Evolutionary conservation across 257 asterid genomes (phyloP), one percentile per base, ranked within the genome.

Genomic region (Nicotiana tomentosiformis): DNA sequence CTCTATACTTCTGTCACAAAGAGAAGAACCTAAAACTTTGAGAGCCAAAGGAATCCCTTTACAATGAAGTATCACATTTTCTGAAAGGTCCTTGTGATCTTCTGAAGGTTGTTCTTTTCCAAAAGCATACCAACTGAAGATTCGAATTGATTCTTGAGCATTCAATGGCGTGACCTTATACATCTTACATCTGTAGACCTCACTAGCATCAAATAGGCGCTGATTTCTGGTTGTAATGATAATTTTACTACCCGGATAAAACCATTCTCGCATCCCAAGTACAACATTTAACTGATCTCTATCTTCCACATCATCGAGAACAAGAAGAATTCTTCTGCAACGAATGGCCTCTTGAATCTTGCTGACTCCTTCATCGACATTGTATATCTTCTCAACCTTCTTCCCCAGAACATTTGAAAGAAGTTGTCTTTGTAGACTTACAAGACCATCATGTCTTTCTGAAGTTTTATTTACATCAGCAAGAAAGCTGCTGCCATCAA

Each of bases 251-350:
- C 87, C 87, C 3, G 66, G 32, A 65, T 57, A 66, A 57, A 81
- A 82, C 87, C 85, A 81, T 30, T 53, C 74, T 43, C 33, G 26
- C 82, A 65, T 81, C 51, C 84, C 83, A n/a, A 58, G 81, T 67
- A 84, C 46, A 1, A n/a, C 12, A 43, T 84, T 32, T 46, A 84
- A 51, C 65, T 79, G 84, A 46, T 55, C 79, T 39, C 4, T 46
- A 60, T 84, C 26, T 17, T 84, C 81, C 33, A 84, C 83, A 61
- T 84, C 84, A 84, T 84, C 86, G 10, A 84, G 77, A 66, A 84
- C 81, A 18, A 80, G 58, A 58, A 84, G 68, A 39, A 84, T 61
- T 46, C 81, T 79, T 61, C 37, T 84, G 72, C 26, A 30, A 12
- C 4, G 18, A 43, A 84, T 15, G 26, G 64, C 37, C 12, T 80